A percentile compares a stretch with the other conserved stretches of the same genome.
These are phyloP conservation scores for Suaeda aralocaspica DNA, from an alignment of 148 eudicot genomes.

Conservation along the genomic window DNA sequence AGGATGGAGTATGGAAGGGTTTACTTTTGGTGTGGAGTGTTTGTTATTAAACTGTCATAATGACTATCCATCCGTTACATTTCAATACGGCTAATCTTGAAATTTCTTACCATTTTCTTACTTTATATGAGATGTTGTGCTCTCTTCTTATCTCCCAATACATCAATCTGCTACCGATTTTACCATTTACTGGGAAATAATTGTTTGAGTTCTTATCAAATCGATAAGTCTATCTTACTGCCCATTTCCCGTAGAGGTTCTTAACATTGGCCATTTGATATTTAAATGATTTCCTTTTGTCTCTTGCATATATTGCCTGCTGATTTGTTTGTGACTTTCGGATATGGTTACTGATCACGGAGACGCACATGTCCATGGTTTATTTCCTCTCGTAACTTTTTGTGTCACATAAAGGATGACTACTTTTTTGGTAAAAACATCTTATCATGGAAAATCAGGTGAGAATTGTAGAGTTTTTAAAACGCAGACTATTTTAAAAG, in stretches of 20 bases:
- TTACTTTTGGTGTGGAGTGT: neutral
- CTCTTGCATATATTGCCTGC: neutral
- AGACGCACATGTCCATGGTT: neutral
- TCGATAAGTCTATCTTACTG: no score
- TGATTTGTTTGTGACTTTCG: neutral
- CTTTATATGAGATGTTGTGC: no score
- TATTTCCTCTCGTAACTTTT: neutral
- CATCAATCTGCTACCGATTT: neutral
- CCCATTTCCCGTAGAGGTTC: no score
- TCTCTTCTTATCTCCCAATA: neutral
- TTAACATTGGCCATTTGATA: neutral
- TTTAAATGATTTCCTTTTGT: neutral
- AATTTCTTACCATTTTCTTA: neutral
- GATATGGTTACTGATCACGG: neutral
- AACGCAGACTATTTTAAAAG: neutral
- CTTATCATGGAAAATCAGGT: neutral
- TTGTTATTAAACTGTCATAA: neutral
- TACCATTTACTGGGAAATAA: no score
- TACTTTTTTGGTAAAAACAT: neutral
- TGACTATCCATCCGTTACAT: neutral
- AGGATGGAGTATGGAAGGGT: neutral
- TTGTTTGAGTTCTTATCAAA: no score
- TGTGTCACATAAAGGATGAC: neutral
- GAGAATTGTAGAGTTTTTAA: neutral
- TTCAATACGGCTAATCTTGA: no score